Evolutionary conservation across 106 monocot species (phyloP), one percentile per base, ranked within the genome.

Genomic region (Narthecium ossifragum): DNA sequence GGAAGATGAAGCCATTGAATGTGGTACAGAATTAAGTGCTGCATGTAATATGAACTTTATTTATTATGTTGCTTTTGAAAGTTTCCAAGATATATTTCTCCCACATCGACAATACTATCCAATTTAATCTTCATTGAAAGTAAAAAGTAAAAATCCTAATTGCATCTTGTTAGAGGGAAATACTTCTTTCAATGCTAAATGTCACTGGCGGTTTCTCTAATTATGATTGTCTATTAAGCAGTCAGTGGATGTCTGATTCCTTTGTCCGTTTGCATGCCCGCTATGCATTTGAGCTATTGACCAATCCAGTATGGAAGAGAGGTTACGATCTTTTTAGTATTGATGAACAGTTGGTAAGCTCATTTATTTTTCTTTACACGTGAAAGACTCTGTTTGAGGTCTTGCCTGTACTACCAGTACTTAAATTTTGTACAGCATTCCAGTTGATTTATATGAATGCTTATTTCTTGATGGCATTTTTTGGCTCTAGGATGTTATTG

Each of bases 211-310:
- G 29, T 59, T 37, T 27, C 6, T n/a, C n/a, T n/a, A n/a, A n/a
- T n/a, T n/a, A n/a, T n/a, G n/a, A n/a, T n/a, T n/a, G n/a, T n/a
- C n/a, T n/a, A n/a, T n/a, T n/a, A n/a, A n/a, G n/a, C n/a, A n/a
- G n/a, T n/a, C n/a, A n/a, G n/a, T n/a, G n/a, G n/a, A n/a, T n/a
- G n/a, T n/a, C n/a, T n/a, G n/a, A 23, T 46, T 33, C 36, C 11
- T 7, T 67, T 14, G 25, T 34, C 37, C 36, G 61, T 27, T 4
- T 83, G 65, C 73, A 96, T 90, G 69, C 79, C 55, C 86, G 86
- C 37, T 86, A 96, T 83, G 83, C 90, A 50, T 90, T 68, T 68
- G 96, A 96, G 34, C 58, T 96, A n/a, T 75, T 90, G 71, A 76
- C 73, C 20, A 78, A 90, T 83, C 90, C 86, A 25, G 12, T 76